Base-by-base conservation (phyloP, 495 filamentous ascomycete species). In the Aspergillus cavernicola region DNA sequence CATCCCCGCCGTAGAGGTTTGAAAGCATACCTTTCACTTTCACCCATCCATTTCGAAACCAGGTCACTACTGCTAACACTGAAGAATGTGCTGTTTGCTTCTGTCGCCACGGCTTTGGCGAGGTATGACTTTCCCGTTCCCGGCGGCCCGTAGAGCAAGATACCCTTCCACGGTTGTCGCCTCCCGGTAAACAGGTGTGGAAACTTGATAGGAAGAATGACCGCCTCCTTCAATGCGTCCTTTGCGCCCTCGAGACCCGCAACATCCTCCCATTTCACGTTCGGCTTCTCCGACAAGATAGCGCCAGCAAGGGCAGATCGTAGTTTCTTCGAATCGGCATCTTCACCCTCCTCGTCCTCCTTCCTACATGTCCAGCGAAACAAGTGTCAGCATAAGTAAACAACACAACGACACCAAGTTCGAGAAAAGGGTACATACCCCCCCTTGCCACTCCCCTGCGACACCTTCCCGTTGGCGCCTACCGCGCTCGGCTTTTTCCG, bases 41-140 rank as follows among this genome's bases (percentile, higher is more conserved):
- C 93, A 70, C 93, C 93, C 95, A 98, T 97, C 93, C 93, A 98
- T 67, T 98, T 98, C 52, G 87, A 92, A 26, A 97, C 95, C 71
- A 98, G 67, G 67, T 97, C 95, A 75, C 88, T 93, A 74, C 88
- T 92, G 73, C 89, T 95, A 55, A 98, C 91, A 65, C 90, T 96
- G 78, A 98, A 98, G 67, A 98, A 98, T n/a, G 93, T 98, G 68
- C 91, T 96, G 66, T 97, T 97, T 41, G 95, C 95, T 66, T 98
- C 93, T 9, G 93, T 98, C 51, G 93, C 93, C 32, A 98, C 95
- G 8, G 93, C 93, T 66, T 97, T 97, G 55, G 93, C 93, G 35
- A 98, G 77, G 69, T 96, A 96, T 66, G 85, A 90, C 78, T 98
- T 98, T 73, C 93, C 93, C 7, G 93, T 98, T 58, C 93, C 93